Evolutionary conservation across 208 protist genomes (phyloP).

Genomic region (Acanthamoeba polyphaga): DNA sequence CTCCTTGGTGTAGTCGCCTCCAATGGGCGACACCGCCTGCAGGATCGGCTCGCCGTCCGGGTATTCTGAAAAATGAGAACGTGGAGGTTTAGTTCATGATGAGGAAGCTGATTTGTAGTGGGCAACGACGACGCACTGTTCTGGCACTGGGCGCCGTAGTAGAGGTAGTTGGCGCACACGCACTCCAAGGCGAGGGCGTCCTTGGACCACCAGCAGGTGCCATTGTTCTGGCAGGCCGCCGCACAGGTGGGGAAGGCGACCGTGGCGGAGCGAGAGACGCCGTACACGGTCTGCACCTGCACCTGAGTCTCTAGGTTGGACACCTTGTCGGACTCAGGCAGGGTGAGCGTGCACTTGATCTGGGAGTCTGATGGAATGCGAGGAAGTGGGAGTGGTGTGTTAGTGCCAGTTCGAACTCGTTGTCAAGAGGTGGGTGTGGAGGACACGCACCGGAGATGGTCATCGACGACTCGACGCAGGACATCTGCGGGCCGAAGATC

Average conservation of each 20-base stretch:
- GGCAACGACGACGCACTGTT: background rate
- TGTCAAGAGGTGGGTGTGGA: too few species aligned
- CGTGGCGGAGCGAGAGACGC: background rate
- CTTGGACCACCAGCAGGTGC: conserved; percentile 21
- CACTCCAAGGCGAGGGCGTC: background rate
- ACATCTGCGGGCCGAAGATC: background rate
- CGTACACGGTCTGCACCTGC: background rate
- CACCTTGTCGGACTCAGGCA: background rate
- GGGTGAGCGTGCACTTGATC: background rate
- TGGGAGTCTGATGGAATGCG: background rate
- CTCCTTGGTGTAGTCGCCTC: conserved; percentile 51
- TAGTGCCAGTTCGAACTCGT: too few species aligned
- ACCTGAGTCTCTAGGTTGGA: background rate
- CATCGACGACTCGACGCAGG: too few species aligned
- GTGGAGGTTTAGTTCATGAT: background rate
- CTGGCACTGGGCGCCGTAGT: conserved; percentile 55
- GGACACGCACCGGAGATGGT: too few species aligned
- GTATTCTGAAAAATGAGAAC: background rate
- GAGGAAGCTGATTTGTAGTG: background rate
- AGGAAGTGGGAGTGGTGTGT: background rate
- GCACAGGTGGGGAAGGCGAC: background rate
- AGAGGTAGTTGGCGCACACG: background rate
- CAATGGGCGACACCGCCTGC: background rate
- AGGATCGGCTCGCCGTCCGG: conserved; percentile 46
- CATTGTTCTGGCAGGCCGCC: background rate